Evolutionary conservation across 495 filamentous ascomycete genomes (phyloP).

Genomic region (Penicillium goetzii): DNA sequence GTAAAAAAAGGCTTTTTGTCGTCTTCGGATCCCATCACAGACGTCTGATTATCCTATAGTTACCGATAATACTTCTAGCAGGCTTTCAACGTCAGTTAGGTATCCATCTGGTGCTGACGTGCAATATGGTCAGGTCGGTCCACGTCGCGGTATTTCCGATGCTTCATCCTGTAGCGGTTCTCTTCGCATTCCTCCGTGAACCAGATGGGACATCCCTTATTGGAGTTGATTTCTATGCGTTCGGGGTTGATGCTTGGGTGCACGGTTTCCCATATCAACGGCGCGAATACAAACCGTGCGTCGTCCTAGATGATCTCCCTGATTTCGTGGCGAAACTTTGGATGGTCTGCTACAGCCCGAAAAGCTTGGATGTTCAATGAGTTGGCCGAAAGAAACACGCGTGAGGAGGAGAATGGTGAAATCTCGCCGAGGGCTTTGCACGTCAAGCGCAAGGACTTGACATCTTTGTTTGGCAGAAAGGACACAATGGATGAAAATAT

Average conservation of each 20-base stretch:
- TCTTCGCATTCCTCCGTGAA: slow-evolving; percentile 24
- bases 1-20: slow-evolving; percentile 31
- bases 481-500: no score
- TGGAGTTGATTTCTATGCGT: slow-evolving; percentile 6
- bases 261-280: slow-evolving; percentile 11
- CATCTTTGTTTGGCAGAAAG: no score
- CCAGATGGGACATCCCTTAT: slow-evolving; percentile 29
- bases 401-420: slow-evolving; percentile 15
- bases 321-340: slow-evolving; percentile 18
- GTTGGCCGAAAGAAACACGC: slow-evolving; percentile 25
- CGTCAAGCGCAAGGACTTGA: slow-evolving; percentile 8
- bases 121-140: slow-evolving; percentile 25
- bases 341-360: slow-evolving; percentile 18
- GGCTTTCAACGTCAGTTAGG: slow-evolving; percentile 15
- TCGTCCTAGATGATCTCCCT: slow-evolving; percentile 26
- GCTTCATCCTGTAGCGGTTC: slow-evolving; percentile 17
- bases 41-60: slow-evolving; percentile 26
- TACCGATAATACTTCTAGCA: slow-evolving; percentile 30
- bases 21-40: slow-evolving; percentile 21
- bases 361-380: slow-evolving; percentile 21
- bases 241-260: slow-evolving; percentile 7
- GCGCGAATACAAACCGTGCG: slow-evolving; percentile 17
- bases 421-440: slow-evolving; percentile 14
- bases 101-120: slow-evolving; percentile 16
- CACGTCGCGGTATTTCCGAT: slow-evolving; percentile 18